These are phyloP conservation scores for Colletotrichum kahawae DNA, from an alignment of 2,329 filamentous ascomycete species.

Conservation along the genomic window DNA sequence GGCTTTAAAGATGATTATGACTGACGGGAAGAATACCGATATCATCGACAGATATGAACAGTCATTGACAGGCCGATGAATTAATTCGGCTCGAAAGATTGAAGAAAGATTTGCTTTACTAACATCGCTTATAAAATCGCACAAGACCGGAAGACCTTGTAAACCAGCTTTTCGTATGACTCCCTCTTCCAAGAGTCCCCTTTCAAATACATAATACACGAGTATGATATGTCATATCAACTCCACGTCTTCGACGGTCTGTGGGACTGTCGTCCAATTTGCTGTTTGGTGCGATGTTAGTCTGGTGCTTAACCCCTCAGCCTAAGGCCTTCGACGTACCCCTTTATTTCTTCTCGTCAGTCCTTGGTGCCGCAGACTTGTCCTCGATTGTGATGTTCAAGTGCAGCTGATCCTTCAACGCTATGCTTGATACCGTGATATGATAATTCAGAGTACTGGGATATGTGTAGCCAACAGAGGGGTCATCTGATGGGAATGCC, in stretches of 20 bases:
- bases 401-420: constrained; percentile 2
- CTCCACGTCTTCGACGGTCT: background rate
- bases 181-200: background rate
- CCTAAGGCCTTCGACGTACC: background rate
- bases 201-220: background rate
- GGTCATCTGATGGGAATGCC: background rate
- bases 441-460: constrained; percentile 5
- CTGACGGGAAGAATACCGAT: background rate
- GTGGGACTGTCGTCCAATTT: background rate
- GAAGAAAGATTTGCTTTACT: background rate
- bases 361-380: background rate
- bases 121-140: background rate
- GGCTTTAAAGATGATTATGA: too few relatives aligned
- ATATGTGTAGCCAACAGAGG: background rate
- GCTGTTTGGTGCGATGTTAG: background rate
- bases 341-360: background rate
- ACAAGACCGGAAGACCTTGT: rapidly evolving
- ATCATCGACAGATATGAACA: background rate
- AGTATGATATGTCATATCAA: background rate
- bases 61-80: rapidly evolving
- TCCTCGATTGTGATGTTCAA: background rate
- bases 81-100: background rate
- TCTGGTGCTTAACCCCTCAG: background rate
- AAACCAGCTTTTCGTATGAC: background rate
- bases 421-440: background rate